phyloP scores from a whole-genome alignment of 768 basidiomycete genomes.

The Auriscalpium vulgare region DNA sequence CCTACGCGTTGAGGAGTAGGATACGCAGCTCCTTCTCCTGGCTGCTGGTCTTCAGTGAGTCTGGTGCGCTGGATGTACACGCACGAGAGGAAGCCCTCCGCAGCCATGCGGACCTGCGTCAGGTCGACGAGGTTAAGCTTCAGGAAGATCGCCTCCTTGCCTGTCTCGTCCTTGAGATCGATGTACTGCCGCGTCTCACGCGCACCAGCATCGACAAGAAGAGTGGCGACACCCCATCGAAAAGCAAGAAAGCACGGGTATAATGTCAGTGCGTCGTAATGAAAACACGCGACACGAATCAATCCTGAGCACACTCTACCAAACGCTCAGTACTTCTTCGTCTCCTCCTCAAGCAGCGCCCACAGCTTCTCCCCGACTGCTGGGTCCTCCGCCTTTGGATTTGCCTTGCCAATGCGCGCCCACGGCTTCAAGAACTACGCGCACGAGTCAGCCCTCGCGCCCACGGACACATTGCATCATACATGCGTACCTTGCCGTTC shows the following conservation, averaged over 20 bases:
- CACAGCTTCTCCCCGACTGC: constrained; percentile 22
- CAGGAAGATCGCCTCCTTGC: constrained; percentile 2
- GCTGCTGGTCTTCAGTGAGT: not conserved
- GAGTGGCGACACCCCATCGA: too few relatives aligned
- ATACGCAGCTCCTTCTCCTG: constrained; percentile 3
- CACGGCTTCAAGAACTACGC: constrained; percentile 21
- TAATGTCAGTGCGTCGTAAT: too few relatives aligned
- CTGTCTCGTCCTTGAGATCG: too few relatives aligned
- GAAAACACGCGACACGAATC: too few relatives aligned
- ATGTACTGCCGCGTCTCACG: too few relatives aligned
- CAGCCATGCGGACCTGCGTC: not conserved
- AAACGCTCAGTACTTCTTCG: not conserved
- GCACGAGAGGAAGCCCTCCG: not conserved
- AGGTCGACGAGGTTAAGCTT: constrained; percentile 3
- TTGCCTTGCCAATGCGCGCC: constrained; percentile 17
- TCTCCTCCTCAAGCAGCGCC: constrained; percentile 24
- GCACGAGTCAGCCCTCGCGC: not conserved
- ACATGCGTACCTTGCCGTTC: constrained; percentile 23
- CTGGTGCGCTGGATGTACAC: not conserved
- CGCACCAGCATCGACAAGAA: too few relatives aligned
- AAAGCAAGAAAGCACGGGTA: too few relatives aligned
- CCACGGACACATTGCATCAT: not conserved
- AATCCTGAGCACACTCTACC: too few relatives aligned
- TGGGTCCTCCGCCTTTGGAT: constrained; percentile 15
- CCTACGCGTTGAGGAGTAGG: constrained; percentile 2